Conservation (phyloP, 2,329 filamentous ascomycete genomes). For the Chalaropsis ovoidea region DNA sequence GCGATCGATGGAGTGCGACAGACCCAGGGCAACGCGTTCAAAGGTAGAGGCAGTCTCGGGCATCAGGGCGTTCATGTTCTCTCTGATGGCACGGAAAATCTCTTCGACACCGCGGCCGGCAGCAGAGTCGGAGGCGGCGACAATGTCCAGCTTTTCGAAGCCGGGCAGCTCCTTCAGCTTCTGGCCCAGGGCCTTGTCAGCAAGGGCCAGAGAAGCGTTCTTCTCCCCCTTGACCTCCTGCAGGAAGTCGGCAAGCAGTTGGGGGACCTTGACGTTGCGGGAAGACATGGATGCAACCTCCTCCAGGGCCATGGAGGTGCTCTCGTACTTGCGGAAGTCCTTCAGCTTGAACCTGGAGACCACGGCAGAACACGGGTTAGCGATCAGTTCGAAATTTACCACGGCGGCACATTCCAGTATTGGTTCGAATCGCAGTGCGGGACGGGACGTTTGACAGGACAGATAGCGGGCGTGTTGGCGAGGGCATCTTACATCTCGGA, state of each 20-base stretch:
- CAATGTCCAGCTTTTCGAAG: conserved; percentile 72
- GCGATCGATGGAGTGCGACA: conserved; percentile 90
- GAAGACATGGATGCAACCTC: conserved; percentile 72
- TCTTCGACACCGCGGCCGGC: conserved; percentile 56
- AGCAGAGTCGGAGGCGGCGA: conserved; percentile 65
- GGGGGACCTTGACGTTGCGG: conserved; percentile 80
- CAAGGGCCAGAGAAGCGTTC: conserved; percentile 88
- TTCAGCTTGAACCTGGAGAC: conserved; percentile 73
- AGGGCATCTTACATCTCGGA: conserved; percentile 62
- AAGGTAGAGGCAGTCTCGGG: conserved; percentile 77
- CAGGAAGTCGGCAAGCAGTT: conserved; percentile 70
- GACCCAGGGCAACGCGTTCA: conserved; percentile 87
- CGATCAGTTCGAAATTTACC: conserved; percentile 10
- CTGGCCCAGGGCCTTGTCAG: conserved; percentile 82
- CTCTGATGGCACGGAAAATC: conserved; percentile 86
- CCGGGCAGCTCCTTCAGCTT: conserved; percentile 87
- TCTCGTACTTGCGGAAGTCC: conserved; percentile 95
- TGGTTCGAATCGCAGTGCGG: conserved; percentile 4
- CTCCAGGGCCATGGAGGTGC: conserved; percentile 77
- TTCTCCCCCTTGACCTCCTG: conserved; percentile 93
- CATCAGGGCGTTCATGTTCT: conserved; percentile 80
- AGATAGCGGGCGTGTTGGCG: conserved; percentile 12
- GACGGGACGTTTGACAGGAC: neutral
- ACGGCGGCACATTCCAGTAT: neutral
- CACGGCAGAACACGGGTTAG: conserved; percentile 21